phyloP scores from a whole-genome alignment of 257 asterid species.

The Capsicum pubescens region DNA sequence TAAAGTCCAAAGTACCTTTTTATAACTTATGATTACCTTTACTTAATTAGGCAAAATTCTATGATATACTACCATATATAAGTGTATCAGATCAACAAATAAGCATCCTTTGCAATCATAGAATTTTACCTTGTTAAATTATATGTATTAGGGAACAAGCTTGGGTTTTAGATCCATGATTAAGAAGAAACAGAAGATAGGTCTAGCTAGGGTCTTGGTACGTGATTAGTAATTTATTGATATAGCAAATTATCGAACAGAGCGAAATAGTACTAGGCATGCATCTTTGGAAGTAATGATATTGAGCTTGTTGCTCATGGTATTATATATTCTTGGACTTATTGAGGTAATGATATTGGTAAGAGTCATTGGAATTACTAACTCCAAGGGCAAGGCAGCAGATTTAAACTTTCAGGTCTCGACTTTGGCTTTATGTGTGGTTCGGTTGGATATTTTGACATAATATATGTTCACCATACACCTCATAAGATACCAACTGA shows the following conservation, averaged over 20 bases:
- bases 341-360: background rate
- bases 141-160: background rate
- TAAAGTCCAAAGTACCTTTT: background rate
- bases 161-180: slow-evolving; percentile 5
- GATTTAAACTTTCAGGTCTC: background rate
- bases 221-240: background rate
- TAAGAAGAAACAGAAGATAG: background rate
- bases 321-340: background rate
- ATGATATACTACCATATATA: background rate
- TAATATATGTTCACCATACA: background rate
- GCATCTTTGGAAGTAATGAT: background rate
- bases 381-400: background rate
- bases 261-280: background rate
- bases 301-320: background rate
- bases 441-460: background rate
- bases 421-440: background rate
- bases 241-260: background rate
- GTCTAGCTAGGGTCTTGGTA: background rate
- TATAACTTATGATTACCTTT: background rate
- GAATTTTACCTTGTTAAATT: background rate
- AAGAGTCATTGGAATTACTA: background rate
- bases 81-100: slow-evolving; percentile 2
- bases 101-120: background rate
- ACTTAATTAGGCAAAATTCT: background rate
- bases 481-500: background rate